Percentiles rank a stretch among this genome's conserved stretches.
These are phyloP conservation scores for Fusarium falciforme DNA, from an alignment of 2,329 filamentous ascomycete species.

Conservation along the genomic window DNA sequence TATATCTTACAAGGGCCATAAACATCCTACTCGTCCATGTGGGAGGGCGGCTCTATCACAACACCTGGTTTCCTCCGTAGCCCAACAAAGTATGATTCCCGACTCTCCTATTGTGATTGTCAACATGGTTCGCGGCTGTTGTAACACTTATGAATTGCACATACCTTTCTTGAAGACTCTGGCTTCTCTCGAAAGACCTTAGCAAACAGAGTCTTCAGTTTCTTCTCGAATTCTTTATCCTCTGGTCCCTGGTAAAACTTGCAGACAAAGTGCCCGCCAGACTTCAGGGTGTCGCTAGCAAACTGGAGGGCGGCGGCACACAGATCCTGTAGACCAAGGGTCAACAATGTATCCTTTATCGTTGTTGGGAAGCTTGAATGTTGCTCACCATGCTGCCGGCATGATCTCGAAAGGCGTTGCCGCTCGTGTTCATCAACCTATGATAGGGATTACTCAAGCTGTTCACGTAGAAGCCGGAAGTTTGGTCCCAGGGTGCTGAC, in stretches of 20 bases:
- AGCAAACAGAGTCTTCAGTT: slow-evolving; percentile 80
- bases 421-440: slow-evolving; percentile 99
- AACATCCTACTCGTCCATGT: background rate
- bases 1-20: background rate
- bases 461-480: slow-evolving; percentile 81
- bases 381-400: slow-evolving; percentile 89
- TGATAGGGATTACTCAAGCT: slow-evolving; percentile 94
- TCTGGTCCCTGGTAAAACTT: slow-evolving; percentile 96
- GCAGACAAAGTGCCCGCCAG: slow-evolving; percentile 92
- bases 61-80: slow-evolving; percentile 71
- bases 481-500: slow-evolving; percentile 95
- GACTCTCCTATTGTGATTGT: slow-evolving; percentile 55
- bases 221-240: slow-evolving; percentile 81
- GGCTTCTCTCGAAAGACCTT: slow-evolving; percentile 91
- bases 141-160: background rate
- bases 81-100: slow-evolving; percentile 88
- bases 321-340: slow-evolving; percentile 73
- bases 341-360: background rate
- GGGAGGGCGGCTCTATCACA: slow-evolving; percentile 23
- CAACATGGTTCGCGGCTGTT: background rate
- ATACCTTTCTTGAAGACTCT: slow-evolving; percentile 85
- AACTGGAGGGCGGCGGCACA: slow-evolving; percentile 88
- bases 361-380: too few species aligned
- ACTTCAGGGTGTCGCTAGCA: slow-evolving; percentile 82
- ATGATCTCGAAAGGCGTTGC: slow-evolving; percentile 87